phyloP scores from a whole-genome alignment of 768 basidiomycete genomes.

The Calvatia gigantea region DNA sequence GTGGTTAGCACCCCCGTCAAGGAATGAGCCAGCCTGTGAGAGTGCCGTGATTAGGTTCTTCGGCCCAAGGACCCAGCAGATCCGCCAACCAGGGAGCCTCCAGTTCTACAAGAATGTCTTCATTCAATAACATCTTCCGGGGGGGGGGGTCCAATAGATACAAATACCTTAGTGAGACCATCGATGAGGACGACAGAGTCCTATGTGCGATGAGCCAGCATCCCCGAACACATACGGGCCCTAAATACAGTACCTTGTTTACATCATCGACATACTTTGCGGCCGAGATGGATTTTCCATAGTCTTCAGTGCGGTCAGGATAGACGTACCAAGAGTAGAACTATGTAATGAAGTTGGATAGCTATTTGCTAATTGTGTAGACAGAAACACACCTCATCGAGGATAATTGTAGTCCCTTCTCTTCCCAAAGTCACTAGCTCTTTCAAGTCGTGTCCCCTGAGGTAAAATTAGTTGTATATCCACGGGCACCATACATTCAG shows the following conservation, averaged over 20 bases:
- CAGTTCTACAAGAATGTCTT: conserved; percentile 77
- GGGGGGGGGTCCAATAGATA: too few species aligned
- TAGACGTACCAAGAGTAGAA: conserved; percentile 98
- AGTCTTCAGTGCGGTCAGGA: conserved; percentile 69
- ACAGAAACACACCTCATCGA: conserved; percentile 69
- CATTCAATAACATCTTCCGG: too few species aligned
- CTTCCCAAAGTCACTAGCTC: conserved; percentile 70
- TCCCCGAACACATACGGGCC: neutral
- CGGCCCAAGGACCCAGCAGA: conserved; percentile 93
- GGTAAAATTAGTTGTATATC: conserved; percentile 1
- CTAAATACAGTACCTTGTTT: conserved; percentile 45
- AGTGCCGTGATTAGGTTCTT: conserved; percentile 86
- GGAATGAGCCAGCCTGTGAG: conserved; percentile 90
- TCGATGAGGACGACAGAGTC: conserved; percentile 86
- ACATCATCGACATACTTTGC: conserved; percentile 87
- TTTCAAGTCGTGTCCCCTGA: conserved; percentile 74
- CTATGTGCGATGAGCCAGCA: conserved; percentile 23
- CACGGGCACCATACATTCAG: neutral
- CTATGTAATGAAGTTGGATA: too few species aligned
- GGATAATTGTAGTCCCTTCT: conserved; percentile 79
- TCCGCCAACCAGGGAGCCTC: conserved; percentile 92
- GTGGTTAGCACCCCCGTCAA: conserved; percentile 94
- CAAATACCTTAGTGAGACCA: conserved; percentile 87
- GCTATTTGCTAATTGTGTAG: too few species aligned
- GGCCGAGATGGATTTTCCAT: conserved; percentile 76